Evolutionary conservation across 2,329 filamentous ascomycete species (phyloP).

Genomic region (Cladosporium sp.): DNA sequence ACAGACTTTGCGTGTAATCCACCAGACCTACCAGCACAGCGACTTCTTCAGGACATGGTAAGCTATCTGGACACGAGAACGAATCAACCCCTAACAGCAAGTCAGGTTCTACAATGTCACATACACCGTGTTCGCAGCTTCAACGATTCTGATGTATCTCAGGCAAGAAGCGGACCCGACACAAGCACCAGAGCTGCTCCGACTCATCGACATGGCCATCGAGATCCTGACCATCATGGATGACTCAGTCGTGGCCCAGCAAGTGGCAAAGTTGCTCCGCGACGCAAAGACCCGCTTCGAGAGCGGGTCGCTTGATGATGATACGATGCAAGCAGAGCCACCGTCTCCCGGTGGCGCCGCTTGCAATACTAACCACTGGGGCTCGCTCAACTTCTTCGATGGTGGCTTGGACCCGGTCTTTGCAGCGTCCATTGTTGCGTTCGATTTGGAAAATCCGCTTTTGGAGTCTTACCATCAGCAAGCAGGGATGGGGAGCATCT

Average conservation of each 20-base stretch:
- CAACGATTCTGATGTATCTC: neutral
- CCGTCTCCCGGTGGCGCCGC: neutral
- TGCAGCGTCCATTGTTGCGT: neutral
- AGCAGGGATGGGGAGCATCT: neutral
- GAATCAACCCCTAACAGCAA: neutral
- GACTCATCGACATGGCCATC: neutral
- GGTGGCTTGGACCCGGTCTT: constrained; percentile 1
- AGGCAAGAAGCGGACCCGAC: constrained; percentile 2
- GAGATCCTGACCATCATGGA: neutral
- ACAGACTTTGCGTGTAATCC: neutral
- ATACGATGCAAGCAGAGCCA: neutral
- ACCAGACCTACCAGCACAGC: neutral
- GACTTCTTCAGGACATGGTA: constrained; percentile 6
- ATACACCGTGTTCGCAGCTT: neutral
- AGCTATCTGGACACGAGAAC: neutral
- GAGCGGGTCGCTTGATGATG: neutral
- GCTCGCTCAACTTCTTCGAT: constrained; percentile 6
- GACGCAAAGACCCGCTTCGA: neutral
- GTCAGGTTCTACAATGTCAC: constrained; percentile 4
- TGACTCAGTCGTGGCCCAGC: neutral
- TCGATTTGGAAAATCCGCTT: constrained; percentile 2
- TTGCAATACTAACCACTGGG: neutral
- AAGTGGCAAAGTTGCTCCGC: neutral
- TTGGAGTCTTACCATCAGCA: constrained; percentile 6
- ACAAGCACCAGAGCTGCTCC: neutral